Base-by-base conservation (phyloP, 176 grass and related monocot genomes). In the Tillandsia leiboldiana region DNA sequence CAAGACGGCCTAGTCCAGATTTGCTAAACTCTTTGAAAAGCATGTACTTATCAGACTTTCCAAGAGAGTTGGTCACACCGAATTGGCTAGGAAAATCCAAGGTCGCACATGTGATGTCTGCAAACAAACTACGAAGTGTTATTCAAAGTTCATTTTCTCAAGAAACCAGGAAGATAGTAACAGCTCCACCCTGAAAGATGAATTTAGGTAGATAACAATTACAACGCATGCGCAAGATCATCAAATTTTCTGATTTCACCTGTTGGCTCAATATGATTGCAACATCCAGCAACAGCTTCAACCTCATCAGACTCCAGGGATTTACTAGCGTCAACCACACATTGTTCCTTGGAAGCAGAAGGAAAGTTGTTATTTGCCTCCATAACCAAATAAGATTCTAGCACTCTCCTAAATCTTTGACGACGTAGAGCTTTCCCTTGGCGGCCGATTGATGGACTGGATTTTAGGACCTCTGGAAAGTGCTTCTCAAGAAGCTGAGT, bases 391-490 rank as follows among this genome's bases (percentile, higher is more conserved):
- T 75, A 70, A 27, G 82, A 87, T 80, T 93, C 87, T 70, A 90
- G 47, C 81, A 84, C 76, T 73, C 82, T 90, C 63, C 50, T 51
- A 68, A 83, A 74, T 69, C 73, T 87, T 80, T 79, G 94, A 49
- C 80, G 80, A 17, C 80, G 76, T 56, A 99, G 74, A 82, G 94
- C 84, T 90, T 93, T 99, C 73, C 90, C 94, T 83, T 93, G 84
- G 58, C 90, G 86, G 72, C 84, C 94, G 73, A 99, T 93, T 65
- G 94, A 99, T 75, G 84, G 94, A 53, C 78, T 93, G 72, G 74
- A 86, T 75, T 53, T 85, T 77, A 77, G 75, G 65, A 88, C 56
- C 62, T 87, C 72, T 23, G 90, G 87, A 72, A 88, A 90, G 83
- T 78, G 76, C 74, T 82, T 99, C 71, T 92, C 89, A 78, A 97